phyloP scores from a whole-genome alignment of 2,329 filamentous ascomycete genomes.

The Monilinia aucupariae region DNA sequence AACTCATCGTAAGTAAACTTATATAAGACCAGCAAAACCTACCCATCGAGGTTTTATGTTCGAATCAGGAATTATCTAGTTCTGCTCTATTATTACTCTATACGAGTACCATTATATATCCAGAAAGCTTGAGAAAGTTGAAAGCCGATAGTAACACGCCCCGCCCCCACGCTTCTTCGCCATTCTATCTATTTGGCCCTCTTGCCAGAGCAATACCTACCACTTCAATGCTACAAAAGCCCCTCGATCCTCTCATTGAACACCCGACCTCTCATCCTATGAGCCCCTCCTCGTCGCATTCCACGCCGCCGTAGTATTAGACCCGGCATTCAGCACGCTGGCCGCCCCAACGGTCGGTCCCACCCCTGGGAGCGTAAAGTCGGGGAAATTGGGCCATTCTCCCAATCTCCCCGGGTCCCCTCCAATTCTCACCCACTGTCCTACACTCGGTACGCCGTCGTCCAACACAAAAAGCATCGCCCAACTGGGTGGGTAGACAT shows the following conservation, averaged over 20 bases:
- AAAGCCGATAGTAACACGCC: not conserved
- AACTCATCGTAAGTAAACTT: no score
- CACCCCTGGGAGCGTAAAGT: slow-evolving; percentile 33
- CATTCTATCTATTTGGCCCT: not conserved
- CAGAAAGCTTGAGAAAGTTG: not conserved
- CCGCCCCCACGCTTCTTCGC: not conserved
- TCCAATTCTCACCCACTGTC: slow-evolving; percentile 60
- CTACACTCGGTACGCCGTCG: slow-evolving; percentile 53
- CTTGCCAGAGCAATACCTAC: not conserved
- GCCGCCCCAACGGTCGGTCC: slow-evolving; percentile 9
- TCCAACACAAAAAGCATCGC: slow-evolving; percentile 60
- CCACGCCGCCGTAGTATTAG: not conserved
- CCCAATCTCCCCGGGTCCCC: slow-evolving; percentile 56
- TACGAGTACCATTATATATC: not conserved
- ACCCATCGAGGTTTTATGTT: not conserved
- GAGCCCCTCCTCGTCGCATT: not conserved
- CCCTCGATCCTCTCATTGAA: no score
- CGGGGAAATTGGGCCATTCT: slow-evolving; percentile 52
- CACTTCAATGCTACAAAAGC: not conserved
- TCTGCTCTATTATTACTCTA: not conserved
- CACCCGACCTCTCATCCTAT: no score
- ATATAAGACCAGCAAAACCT: no score
- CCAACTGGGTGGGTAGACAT: slow-evolving; percentile 57
- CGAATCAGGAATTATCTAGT: not conserved
- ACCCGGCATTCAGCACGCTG: not conserved